Evolutionary conservation across 306 rosid genomes (phyloP).

Genomic region (Benincasa hispida): DNA sequence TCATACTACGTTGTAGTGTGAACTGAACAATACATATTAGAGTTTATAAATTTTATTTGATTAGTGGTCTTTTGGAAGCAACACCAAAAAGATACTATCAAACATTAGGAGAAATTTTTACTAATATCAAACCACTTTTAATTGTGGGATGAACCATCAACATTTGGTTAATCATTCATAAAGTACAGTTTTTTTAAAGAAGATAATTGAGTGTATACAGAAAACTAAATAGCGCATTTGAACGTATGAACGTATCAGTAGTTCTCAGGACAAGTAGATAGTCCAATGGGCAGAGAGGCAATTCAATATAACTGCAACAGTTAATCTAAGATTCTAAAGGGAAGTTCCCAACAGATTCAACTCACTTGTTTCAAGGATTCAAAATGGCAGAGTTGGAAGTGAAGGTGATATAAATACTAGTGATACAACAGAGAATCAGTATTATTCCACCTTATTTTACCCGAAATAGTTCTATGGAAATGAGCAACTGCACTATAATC

Average conservation of each 20-base stretch:
- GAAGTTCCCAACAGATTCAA: background rate
- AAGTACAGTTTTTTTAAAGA: no score
- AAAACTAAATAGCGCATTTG: background rate
- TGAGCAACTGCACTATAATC: background rate
- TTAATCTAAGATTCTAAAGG: background rate
- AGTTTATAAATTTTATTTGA: no score
- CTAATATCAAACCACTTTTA: no score
- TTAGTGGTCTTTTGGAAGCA: no score
- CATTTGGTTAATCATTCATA: no score
- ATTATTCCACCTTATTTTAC: background rate
- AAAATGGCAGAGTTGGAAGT: background rate
- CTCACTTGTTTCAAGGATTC: background rate
- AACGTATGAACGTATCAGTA: background rate
- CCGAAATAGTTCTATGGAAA: background rate
- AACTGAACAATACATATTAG: no score
- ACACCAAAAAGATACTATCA: no score
- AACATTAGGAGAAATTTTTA: no score
- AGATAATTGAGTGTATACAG: background rate
- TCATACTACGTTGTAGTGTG: no score
- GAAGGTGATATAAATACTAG: background rate
- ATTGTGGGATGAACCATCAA: no score
- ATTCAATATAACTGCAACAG: background rate
- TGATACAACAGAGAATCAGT: background rate
- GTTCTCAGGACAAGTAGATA: background rate
- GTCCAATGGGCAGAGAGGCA: background rate